These are phyloP conservation scores for Euphorbia pulcherrima DNA, from an alignment of 345 rosid genomes.

Conservation along the genomic window DNA sequence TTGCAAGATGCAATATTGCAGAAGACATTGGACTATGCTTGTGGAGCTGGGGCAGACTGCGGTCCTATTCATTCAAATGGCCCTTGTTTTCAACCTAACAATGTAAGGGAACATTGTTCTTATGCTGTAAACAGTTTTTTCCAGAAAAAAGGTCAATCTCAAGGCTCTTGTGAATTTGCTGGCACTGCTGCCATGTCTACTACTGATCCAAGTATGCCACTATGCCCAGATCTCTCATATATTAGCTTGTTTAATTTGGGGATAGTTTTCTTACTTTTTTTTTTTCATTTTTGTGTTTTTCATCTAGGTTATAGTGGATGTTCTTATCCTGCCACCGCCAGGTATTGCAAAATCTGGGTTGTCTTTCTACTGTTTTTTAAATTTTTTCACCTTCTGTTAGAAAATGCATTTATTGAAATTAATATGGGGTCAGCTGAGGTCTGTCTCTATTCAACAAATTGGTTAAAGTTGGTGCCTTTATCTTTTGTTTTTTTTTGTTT, in stretches of 20 bases:
- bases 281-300: not conserved
- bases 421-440: slow-evolving; percentile 2
- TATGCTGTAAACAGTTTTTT: slow-evolving; percentile 91
- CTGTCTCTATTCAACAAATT: not conserved
- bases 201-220: slow-evolving; percentile 27
- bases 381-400: not conserved
- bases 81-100: slow-evolving; percentile 69
- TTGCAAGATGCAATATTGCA: slow-evolving; percentile 55
- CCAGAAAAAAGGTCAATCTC: slow-evolving; percentile 70
- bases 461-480: not conserved
- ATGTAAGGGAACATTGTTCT: slow-evolving; percentile 66
- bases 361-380: not conserved
- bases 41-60: slow-evolving; percentile 97
- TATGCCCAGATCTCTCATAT: not conserved
- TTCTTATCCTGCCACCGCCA: slow-evolving; percentile 40
- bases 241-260: not conserved
- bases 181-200: slow-evolving; percentile 51
- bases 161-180: slow-evolving; percentile 70
- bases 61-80: slow-evolving; percentile 50
- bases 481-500: not conserved
- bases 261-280: not conserved
- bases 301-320: slow-evolving; percentile 42
- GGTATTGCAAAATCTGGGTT: slow-evolving; percentile 27
- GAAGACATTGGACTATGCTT: slow-evolving; percentile 78
- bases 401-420: not conserved